Evolutionary conservation across 305 asterid species (phyloP), one percentile per base, ranked within the genome.

Genomic region (Fraxinus paxiana): DNA sequence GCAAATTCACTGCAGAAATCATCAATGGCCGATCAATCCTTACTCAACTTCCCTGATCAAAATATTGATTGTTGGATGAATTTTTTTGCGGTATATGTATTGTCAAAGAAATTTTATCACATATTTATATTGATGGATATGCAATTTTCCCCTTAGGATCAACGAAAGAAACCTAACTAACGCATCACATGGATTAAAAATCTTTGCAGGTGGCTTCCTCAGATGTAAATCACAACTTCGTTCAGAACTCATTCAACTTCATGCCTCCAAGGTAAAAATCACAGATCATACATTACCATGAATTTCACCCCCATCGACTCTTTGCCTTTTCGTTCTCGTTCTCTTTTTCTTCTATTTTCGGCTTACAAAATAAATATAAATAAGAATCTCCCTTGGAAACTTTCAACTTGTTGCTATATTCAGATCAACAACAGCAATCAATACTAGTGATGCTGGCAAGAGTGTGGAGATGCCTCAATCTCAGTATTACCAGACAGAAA

Each of bases 231-330:
- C 54, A 51, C 38, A 51, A 35, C 67, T 70, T 79, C 33, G 67
- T 73, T 33, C 86, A 78, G 31, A 74, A n/a, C 69, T 20, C 70
- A 43, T 75, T 59, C 34, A 71, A 59, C 73, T 59, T 54, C 48
- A 87, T 84, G 41, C 54, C 85, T 80, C 80, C 88, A 77, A 85
- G 88, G 90, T 87, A 80, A 31, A 18, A 34, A n/a, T 37, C 54
- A 3, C 3, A 18, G 4, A 18, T 18, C 17, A 8, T 18, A 24
- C 31, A 13, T 34, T 38, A 59, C 26, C 26, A 54, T 17, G 65
- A 17, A 17, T 6, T 6, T 54, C 10, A 54, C 26, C 65, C 26
- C 24, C 65, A 54, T 5, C 22, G 63, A 51, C 9, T 51, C 63
- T 51, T 51, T n/a, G 63, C 56, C 56, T 51, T 51, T 6, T 54